phyloP scores from a whole-genome alignment of 805 yeast species.

The Candida boidinii region DNA sequence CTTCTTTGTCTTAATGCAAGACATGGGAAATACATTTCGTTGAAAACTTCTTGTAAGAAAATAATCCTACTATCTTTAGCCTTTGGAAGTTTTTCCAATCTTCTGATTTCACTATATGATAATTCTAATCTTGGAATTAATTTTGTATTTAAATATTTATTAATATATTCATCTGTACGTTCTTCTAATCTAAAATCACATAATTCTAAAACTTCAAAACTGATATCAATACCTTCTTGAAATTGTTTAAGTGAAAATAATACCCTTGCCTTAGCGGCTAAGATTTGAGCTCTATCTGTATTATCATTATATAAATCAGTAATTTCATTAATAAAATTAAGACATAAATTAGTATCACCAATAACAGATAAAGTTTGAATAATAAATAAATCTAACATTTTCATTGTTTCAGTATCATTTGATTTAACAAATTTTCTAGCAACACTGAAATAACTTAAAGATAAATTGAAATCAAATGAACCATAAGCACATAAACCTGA shows the following conservation, averaged over 20 bases:
- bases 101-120: slow-evolving; percentile 29
- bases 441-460: slow-evolving; percentile 30
- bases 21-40: slow-evolving; percentile 29
- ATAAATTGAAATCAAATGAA: slow-evolving; percentile 31
- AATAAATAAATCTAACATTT: slow-evolving; percentile 22
- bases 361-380: slow-evolving; percentile 24
- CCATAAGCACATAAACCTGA: slow-evolving; percentile 38
- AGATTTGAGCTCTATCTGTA: slow-evolving; percentile 26
- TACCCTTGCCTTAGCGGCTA: slow-evolving; percentile 29
- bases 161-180: slow-evolving; percentile 20
- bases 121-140: slow-evolving; percentile 27
- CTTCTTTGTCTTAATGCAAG: slow-evolving; percentile 18
- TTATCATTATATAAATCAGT: slow-evolving; percentile 20
- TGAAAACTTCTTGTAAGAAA: slow-evolving; percentile 31
- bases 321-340: slow-evolving; percentile 26
- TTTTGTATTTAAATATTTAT: slow-evolving; percentile 10
- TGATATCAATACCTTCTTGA: slow-evolving; percentile 26
- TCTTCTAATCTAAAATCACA: slow-evolving; percentile 26
- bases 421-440: slow-evolving; percentile 23
- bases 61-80: slow-evolving; percentile 21
- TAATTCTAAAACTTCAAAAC: slow-evolving; percentile 25
- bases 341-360: slow-evolving; percentile 25
- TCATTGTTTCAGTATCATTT: slow-evolving; percentile 13
- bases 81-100: slow-evolving; percentile 15
- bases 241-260: slow-evolving; percentile 22